A percentile compares a stretch with the other conserved stretches of the same genome.
phyloP scores from a whole-genome alignment of 2,329 filamentous ascomycete species.

The Colletotrichum cereale region DNA sequence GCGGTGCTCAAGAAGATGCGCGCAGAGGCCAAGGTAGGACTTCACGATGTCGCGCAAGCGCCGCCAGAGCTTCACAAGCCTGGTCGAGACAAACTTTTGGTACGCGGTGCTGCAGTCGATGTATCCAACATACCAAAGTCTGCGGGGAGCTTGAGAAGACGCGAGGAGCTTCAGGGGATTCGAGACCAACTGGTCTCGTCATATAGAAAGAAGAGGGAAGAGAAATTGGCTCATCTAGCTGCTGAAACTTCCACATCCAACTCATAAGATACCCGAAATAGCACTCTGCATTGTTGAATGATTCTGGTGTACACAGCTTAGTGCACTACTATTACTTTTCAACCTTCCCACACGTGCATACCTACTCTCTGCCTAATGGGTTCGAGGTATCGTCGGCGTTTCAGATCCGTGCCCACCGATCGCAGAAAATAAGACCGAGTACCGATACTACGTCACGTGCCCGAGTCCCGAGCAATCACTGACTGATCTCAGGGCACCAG shows the following conservation, averaged over 20 bases:
- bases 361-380: neutral
- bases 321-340: neutral
- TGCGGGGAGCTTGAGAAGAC: constrained; percentile 54
- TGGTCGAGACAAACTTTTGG: constrained; percentile 49
- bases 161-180: constrained; percentile 54
- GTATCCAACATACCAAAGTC: constrained; percentile 54
- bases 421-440: neutral
- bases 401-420: neutral
- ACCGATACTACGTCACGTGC: neutral
- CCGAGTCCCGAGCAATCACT: too few species aligned
- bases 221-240: constrained; percentile 24
- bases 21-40: constrained; percentile 64
- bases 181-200: constrained; percentile 53
- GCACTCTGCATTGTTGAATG: neutral
- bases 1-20: constrained; percentile 76
- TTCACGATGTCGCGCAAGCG: constrained; percentile 76
- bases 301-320: too few species aligned
- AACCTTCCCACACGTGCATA: too few species aligned
- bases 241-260: neutral
- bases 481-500: neutral
- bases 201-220: constrained; percentile 53
- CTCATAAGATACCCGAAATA: constrained; percentile 17
- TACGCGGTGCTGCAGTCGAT: constrained; percentile 49
- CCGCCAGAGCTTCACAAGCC: constrained; percentile 78
- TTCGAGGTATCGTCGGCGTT: neutral